phyloP scores from a whole-genome alignment of 2,329 filamentous ascomycete species.

The Microthyrium microscopicum region DNA sequence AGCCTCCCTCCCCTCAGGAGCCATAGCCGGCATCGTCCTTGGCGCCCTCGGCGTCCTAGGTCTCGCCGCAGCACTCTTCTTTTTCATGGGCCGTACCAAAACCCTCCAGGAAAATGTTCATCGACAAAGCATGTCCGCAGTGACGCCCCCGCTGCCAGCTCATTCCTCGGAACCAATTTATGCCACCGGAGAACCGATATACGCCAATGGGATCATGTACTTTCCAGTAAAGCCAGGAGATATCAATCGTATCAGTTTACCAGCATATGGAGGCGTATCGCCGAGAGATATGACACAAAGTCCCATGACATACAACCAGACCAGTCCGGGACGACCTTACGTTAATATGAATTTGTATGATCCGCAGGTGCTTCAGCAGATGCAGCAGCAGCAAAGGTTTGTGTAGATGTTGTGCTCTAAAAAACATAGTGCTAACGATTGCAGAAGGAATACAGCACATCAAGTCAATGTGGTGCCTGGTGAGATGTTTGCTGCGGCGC shows the following conservation, averaged over 20 bases:
- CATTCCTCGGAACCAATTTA: neutral
- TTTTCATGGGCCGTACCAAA: conserved; percentile 38
- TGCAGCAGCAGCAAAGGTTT: neutral
- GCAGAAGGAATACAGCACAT: neutral
- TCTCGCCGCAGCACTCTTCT: conserved; percentile 43
- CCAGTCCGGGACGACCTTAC: neutral
- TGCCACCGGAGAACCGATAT: neutral
- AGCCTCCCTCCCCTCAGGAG: conserved; percentile 20
- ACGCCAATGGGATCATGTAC: neutral
- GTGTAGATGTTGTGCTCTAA: neutral
- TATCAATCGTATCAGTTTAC: neutral
- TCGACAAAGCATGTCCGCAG: neutral
- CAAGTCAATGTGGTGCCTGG: no score
- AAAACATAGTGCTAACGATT: neutral
- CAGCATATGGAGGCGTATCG: neutral
- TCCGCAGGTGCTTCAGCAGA: neutral
- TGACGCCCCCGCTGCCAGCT: neutral
- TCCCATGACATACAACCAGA: no score
- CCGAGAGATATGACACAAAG: neutral
- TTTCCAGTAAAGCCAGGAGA: neutral
- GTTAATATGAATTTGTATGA: neutral
- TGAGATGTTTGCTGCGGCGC: neutral
- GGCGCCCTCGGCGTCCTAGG: conserved; percentile 46
- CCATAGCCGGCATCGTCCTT: conserved; percentile 39
- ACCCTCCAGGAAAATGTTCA: conserved; percentile 4